These are phyloP conservation scores for Tricholoma bakamatsutake DNA, from an alignment of 768 basidiomycete genomes.

Conservation along the genomic window DNA sequence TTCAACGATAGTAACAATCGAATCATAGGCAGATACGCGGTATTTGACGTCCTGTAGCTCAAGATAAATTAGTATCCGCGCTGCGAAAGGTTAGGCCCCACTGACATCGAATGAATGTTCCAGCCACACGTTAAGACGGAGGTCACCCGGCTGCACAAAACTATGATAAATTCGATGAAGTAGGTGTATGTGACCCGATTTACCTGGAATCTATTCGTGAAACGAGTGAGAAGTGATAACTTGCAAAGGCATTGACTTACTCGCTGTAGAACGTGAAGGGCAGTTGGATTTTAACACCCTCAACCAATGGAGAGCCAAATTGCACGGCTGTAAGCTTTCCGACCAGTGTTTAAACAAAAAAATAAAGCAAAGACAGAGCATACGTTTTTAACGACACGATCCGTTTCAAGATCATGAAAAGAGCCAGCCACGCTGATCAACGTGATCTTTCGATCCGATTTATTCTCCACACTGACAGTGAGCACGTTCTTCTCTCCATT, in stretches of 20 bases:
- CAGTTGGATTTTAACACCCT: constrained; percentile 54
- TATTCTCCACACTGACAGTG: constrained; percentile 65
- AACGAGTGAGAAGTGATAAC: constrained; percentile 9
- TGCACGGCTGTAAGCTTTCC: constrained; percentile 52
- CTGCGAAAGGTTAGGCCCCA: constrained; percentile 3
- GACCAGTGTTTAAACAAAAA: constrained; percentile 5
- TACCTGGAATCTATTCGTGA: constrained; percentile 54
- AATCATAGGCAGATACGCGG: constrained; percentile 68
- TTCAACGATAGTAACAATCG: constrained; percentile 73
- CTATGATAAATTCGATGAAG: constrained; percentile 1
- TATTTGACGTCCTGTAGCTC: constrained; percentile 43
- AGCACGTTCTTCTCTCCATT: constrained; percentile 79
- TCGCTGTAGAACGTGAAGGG: constrained; percentile 79
- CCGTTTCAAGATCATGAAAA: constrained; percentile 58
- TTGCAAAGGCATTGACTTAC: constrained; percentile 37
- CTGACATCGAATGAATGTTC: constrained; percentile 62
- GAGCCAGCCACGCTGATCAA: constrained; percentile 61
- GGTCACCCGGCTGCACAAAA: constrained; percentile 58
- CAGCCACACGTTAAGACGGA: constrained; percentile 71
- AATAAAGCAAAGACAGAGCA: constrained; percentile 13
- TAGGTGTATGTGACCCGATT: neutral
- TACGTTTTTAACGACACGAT: constrained; percentile 69
- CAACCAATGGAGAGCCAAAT: constrained; percentile 46
- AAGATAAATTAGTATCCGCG: neutral
- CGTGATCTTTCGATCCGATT: constrained; percentile 66